Evolutionary conservation across 129 eudicot species (phyloP), one percentile per base, ranked within the genome.

Genomic region (Chrysanthemum lavandulifolium): DNA sequence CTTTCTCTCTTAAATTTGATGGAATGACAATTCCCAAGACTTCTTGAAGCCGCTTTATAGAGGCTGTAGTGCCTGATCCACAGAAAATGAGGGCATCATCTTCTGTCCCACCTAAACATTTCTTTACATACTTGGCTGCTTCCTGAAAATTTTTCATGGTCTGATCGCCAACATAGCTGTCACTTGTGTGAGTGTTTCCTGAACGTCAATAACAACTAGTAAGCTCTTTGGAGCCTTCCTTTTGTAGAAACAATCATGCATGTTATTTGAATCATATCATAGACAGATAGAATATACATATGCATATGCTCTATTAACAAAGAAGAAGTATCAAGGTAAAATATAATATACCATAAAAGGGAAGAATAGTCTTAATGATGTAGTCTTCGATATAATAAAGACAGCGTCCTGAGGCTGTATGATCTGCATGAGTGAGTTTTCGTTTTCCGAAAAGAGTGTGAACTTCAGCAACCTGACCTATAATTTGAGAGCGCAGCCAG

Each of bases 111-210:
- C 93, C 98, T 70, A 92, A 64, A 78, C 95, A 87, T 71, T 78
- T 80, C 84, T 92, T 92, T 25, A 92, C 68, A 60, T 69, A 89
- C 1, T 51, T 18, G 0, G 82, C 25, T 29, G 96, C 98, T 61
- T 87, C 82, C 1, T 82, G 77, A 57, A 79, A 78, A 81, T 76
- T 82, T 52, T 79, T 83, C 69, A 86, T 82, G 8, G 85, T 92
- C 36, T 16, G 73, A 53, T 74, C n/a, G 0, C 98, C 96, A 1
- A 92, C 96, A n/a, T 81, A 78, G 73, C 91, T 92, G 73, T 92
- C 98, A 45, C 89, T 78, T 1, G 96, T 92, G 76, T 92, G 98
- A 52, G 81, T 80, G 65, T 92, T 92, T 10, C 98, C 98, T 92
- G 36, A n/a, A n/a, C 25, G 2, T 60, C 33, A 11, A 62, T 29